phyloP scores from a whole-genome alignment of 148 eudicot species.

The Chenopodium berlandieri region DNA sequence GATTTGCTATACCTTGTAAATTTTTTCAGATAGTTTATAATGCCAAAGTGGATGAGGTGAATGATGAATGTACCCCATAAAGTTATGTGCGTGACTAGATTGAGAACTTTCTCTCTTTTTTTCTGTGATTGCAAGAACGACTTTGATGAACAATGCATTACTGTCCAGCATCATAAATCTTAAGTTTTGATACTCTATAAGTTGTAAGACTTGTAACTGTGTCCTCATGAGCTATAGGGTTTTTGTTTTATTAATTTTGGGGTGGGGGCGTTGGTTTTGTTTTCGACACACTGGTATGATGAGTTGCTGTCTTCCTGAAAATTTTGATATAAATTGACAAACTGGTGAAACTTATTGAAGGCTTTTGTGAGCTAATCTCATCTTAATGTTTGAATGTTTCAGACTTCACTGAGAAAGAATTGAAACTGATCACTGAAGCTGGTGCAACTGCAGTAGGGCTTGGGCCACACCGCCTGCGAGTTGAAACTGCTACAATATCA shows the following conservation, averaged over 20 bases:
- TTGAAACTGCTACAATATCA: conserved; percentile 91
- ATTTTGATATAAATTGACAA: background rate
- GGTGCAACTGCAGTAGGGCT: conserved; percentile 85
- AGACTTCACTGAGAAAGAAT: conserved; percentile 78
- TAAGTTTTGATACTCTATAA: too few species aligned
- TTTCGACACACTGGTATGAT: background rate
- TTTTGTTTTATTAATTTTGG: too few species aligned
- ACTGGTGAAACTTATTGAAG: background rate
- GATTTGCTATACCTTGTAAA: background rate
- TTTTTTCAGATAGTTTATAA: background rate
- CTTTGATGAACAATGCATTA: background rate
- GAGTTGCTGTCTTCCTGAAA: background rate
- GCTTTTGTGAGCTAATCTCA: background rate
- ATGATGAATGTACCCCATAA: background rate
- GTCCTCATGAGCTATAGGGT: background rate
- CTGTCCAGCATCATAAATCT: background rate
- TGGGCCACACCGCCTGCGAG: conserved; percentile 84
- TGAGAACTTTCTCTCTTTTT: background rate
- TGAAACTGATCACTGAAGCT: conserved; percentile 54
- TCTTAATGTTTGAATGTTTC: conserved; percentile 21
- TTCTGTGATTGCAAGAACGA: background rate
- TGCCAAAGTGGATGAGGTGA: background rate
- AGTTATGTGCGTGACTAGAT: background rate
- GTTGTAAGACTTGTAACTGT: too few species aligned
- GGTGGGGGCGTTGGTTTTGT: too few species aligned